Evolutionary conservation across 495 filamentous ascomycete species (phyloP), one percentile per base, ranked within the genome.

Genomic region (Durotheca rogersii): DNA sequence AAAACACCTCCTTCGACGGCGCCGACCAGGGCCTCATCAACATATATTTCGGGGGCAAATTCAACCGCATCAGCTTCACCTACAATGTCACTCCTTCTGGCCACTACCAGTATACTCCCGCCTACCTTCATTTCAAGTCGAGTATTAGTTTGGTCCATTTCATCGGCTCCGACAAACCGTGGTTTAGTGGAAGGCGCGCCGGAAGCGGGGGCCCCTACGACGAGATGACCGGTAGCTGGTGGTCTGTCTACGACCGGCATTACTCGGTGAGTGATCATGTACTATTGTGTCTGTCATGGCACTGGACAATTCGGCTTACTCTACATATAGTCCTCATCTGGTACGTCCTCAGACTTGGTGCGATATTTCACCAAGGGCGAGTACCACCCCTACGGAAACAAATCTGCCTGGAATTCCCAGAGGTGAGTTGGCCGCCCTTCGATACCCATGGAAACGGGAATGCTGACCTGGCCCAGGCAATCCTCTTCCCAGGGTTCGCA

Each of bases 11-110:
- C 58, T 99, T 99, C 60, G 93, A 99, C 70, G 94, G 93, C 17
- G 93, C 94, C 25, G 93, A 99, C 61, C 93, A 99, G 68, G 93
- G 93, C 12, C 77, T 99, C 33, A 71, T 99, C 61, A 99, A 99
- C 66, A 88, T 92, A 76, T 85, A 96, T 68, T 99, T 95, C 72
- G 78, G 76, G 52, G 79, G 86, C 58, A 72, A 62, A 15, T 96
- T 83, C 80, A 84, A 96, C 69, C 80, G 90, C 51, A 72, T 99
- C 56, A 90, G 88, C 72, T 99, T 99, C 70, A 81, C 83, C 23
- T 99, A 96, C 72, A 99, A 99, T 67, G 91, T 89, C 69, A 99
- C 93, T 2, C 90, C 91, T 4, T 93, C 86, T 55, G 90, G 84
- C 19, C 87, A 90, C 60, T 97, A 97, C 71, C 92, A 97, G 70